Conservation (phyloP, 2,329 filamentous ascomycete genomes). For the Exserohilum rostratum region DNA sequence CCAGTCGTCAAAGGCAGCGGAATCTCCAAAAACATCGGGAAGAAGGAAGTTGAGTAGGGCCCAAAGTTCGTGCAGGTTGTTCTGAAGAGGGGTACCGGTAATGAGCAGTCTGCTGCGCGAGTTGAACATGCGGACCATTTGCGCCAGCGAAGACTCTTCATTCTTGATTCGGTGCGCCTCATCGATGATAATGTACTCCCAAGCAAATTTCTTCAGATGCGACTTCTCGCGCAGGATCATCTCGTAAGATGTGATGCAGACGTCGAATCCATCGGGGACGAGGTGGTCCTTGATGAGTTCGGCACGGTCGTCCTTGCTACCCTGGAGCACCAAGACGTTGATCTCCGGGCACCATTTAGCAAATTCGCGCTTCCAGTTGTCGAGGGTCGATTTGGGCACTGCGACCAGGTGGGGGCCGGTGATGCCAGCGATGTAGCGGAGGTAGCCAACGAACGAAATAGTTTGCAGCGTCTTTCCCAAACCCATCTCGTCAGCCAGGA, state of each 20-base stretch:
- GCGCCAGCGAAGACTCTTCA: conserved; percentile 93
- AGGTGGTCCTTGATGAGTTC: conserved; percentile 87
- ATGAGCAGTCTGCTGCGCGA: conserved; percentile 94
- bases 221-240: conserved; percentile 97
- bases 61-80: conserved; percentile 98
- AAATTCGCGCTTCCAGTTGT: conserved; percentile 98
- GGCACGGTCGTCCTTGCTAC: conserved; percentile 90
- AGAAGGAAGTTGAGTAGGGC: conserved; percentile 95
- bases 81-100: conserved; percentile 94
- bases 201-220: conserved; percentile 95
- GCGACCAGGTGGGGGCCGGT: conserved; percentile 88
- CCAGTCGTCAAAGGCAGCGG: conserved; percentile 97
- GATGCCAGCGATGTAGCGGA: conserved; percentile 88
- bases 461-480: conserved; percentile 97
- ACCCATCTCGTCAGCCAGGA: conserved; percentile 98
- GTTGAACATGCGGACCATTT: conserved; percentile 95
- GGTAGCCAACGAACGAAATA: conserved; percentile 93
- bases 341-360: conserved; percentile 93
- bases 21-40: conserved; percentile 97
- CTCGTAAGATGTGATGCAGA: conserved; percentile 98
- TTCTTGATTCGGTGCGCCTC: conserved; percentile 99
- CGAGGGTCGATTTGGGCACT: conserved; percentile 95
- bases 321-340: conserved; percentile 90
- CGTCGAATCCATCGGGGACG: conserved; percentile 94
- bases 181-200: conserved; percentile 99